A percentile compares a stretch with the other conserved stretches of the same genome.
These are phyloP conservation scores for Fraxinus americana DNA, from an alignment of 257 asterid genomes.

Conservation along the genomic window DNA sequence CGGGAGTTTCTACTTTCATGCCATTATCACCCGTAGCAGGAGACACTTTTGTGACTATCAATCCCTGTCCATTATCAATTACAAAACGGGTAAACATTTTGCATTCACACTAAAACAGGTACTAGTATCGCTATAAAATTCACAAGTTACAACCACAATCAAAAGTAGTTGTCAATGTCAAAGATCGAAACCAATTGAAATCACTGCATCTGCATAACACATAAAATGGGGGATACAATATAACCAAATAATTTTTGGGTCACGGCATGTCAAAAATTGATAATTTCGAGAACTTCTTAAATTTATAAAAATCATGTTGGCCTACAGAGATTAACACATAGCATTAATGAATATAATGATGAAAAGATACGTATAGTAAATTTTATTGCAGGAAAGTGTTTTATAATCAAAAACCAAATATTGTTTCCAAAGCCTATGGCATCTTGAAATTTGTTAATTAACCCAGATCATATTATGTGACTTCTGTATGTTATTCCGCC, in stretches of 20 bases:
- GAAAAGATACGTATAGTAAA: background rate
- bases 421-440: background rate
- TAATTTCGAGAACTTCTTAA: background rate
- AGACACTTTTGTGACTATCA: conserved; percentile 53
- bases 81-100: conserved; percentile 1
- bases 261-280: background rate
- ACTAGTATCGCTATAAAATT: background rate
- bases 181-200: conserved; percentile 4
- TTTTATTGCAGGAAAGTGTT: background rate
- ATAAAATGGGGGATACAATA: background rate
- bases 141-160: conserved; percentile 9
- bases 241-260: background rate
- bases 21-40: conserved; percentile 39
- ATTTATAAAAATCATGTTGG: background rate
- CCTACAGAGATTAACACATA: background rate
- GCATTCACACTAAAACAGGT: background rate
- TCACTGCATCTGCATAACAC: background rate
- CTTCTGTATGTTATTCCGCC: background rate
- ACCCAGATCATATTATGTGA: background rate
- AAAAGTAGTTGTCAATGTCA: background rate
- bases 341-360: background rate
- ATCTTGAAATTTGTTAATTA: background rate
- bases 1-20: conserved; percentile 36
- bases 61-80: conserved; percentile 41
- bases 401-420: background rate